These are phyloP conservation scores for Osmanthus fragrans DNA, from an alignment of 257 asterid genomes.

Conservation along the genomic window DNA sequence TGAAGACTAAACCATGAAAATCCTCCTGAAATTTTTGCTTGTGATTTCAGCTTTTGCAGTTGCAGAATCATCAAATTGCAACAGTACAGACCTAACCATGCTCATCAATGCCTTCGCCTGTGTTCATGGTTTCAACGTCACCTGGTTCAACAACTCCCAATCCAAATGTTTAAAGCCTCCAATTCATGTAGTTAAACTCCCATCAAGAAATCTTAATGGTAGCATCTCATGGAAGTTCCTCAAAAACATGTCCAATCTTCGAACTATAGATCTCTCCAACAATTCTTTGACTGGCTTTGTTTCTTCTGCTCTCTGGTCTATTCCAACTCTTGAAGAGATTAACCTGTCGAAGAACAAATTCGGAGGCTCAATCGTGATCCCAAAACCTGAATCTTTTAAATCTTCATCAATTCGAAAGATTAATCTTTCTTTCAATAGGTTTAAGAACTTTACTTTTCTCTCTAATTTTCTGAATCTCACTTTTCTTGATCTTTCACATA, in stretches of 20 bases:
- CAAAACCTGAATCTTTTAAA: slow-evolving; percentile 17
- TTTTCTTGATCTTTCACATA: slow-evolving; percentile 61
- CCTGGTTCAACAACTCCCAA: slow-evolving; percentile 44
- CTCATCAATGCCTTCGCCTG: slow-evolving; percentile 69
- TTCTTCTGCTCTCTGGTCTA: slow-evolving; percentile 55
- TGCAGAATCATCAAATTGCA: slow-evolving; percentile 48
- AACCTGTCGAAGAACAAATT: slow-evolving; percentile 66
- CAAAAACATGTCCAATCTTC: slow-evolving; percentile 60
- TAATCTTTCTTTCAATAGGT: slow-evolving; percentile 76
- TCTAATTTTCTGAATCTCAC: slow-evolving; percentile 42
- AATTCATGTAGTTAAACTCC: slow-evolving; percentile 42
- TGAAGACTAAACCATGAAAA: slow-evolving; percentile 31
- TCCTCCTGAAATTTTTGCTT: slow-evolving; percentile 34
- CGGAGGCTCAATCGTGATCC: slow-evolving; percentile 59
- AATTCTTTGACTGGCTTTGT: slow-evolving; percentile 68
- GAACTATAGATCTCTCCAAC: slow-evolving; percentile 65
- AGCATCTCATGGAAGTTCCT: slow-evolving; percentile 69
- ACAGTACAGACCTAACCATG: slow-evolving; percentile 38
- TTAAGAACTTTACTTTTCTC: slow-evolving; percentile 49
- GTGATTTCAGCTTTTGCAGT: slow-evolving; percentile 35
- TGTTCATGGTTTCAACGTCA: slow-evolving; percentile 62
- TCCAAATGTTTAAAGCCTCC: slow-evolving; percentile 47
- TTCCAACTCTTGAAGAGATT: slow-evolving; percentile 52
- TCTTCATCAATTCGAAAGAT: slow-evolving; percentile 43
- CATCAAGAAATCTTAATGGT: slow-evolving; percentile 71